Evolutionary conservation across 768 basidiomycete genomes (phyloP), one percentile per base, ranked within the genome.

Genomic region (Suillus alpinus): DNA sequence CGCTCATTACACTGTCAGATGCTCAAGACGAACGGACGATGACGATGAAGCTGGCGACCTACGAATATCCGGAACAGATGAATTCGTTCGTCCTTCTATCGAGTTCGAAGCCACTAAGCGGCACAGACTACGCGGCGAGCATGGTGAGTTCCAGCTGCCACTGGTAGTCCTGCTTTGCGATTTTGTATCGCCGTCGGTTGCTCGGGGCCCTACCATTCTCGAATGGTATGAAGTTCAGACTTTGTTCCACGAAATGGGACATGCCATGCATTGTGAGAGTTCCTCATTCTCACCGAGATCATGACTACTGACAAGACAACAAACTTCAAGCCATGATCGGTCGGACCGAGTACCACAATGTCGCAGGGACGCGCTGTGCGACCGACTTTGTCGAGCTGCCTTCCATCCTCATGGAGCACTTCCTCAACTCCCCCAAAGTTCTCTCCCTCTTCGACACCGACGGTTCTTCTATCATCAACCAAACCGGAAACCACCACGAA

Each of bases 371-470:
- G 1, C 92, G 97, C 20, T 97, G 95, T 71, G 93, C 97, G 0
- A 99, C 97, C 0, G 97, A 99, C 71, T 97, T 99, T 68, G 96
- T 98, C 60, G 97, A 99, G 70, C 80, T 99, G 6, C 97, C 97
- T 0, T 98, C 96, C 10, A 95, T 98, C 67, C 84, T 99, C 23
- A 98, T 98, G 97, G 97, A 99, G 71, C 94, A 95, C 70, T 98
- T 99, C 79, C 83, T 96, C 44, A 89, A 84, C 44, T 96, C 95
- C 0, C 85, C 92, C 0, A 74, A 77, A 14, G 93, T 98, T 32
- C 84, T 98, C 26, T 86, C 89, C 6, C 84, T 96, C 18, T 92
- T 94, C 68, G 82, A 86, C 63, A 68, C 76, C 7, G 76, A 85
- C n/a, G 78, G 77, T 18, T 79, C 80, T 13, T 77, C 80, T 4